phyloP scores from a whole-genome alignment of 2,329 filamentous ascomycete genomes.

The Neophaeococcomyces aloes region DNA sequence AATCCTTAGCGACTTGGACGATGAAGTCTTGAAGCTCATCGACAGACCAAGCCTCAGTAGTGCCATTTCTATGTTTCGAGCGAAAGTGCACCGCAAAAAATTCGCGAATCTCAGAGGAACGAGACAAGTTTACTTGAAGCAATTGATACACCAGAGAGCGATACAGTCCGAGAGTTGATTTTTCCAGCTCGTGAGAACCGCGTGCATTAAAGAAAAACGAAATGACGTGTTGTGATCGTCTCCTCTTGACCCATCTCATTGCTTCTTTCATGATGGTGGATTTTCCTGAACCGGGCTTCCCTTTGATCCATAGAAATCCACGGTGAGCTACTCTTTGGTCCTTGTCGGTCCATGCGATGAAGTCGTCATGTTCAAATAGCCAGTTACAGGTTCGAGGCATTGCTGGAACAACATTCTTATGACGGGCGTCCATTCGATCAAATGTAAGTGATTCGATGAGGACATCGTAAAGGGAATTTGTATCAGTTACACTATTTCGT shows the following conservation, averaged over 20 bases:
- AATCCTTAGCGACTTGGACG: slow-evolving; percentile 14
- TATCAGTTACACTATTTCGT: not conserved
- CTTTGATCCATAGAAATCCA: slow-evolving; percentile 27
- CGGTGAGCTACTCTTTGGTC: slow-evolving; percentile 16
- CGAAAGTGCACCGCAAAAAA: not conserved
- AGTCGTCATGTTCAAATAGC: slow-evolving; percentile 29
- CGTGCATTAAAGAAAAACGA: slow-evolving; percentile 25
- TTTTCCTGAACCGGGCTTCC: slow-evolving; percentile 3
- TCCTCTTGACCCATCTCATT: not conserved
- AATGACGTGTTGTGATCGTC: not conserved
- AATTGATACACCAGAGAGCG: slow-evolving; percentile 23
- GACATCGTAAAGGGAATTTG: not conserved
- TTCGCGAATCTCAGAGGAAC: slow-evolving; percentile 11
- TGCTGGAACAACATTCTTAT: slow-evolving; percentile 28
- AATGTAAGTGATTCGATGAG: slow-evolving; percentile 27
- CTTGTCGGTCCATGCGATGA: slow-evolving; percentile 30
- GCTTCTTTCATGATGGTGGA: slow-evolving; percentile 2
- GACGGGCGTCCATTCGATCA: slow-evolving; percentile 31
- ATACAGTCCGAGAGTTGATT: slow-evolving; percentile 21
- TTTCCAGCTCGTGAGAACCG: slow-evolving; percentile 18
- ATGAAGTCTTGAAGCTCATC: slow-evolving; percentile 15
- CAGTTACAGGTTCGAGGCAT: slow-evolving; percentile 34
- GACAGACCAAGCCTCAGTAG: slow-evolving; percentile 8
- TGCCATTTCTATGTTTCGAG: not conserved
- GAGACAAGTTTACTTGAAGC: slow-evolving; percentile 15